Evolutionary conservation across 2,329 filamentous ascomycete genomes (phyloP).

Genomic region (Arthrobotrys sinensis): DNA sequence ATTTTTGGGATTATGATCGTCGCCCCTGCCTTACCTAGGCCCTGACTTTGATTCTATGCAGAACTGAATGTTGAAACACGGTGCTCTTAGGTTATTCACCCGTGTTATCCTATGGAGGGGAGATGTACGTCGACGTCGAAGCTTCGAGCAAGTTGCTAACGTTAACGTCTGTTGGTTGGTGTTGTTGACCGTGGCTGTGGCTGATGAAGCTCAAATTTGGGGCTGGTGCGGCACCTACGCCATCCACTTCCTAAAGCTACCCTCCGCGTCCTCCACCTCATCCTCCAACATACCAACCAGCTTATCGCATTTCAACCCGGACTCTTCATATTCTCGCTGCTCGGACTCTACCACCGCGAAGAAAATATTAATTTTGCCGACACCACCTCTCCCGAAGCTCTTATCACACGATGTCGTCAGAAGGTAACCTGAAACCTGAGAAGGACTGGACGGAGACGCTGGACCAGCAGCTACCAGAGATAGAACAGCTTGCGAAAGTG

Average conservation of each 20-base stretch:
- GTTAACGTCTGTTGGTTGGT: slow-evolving; percentile 9
- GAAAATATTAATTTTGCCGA: not conserved
- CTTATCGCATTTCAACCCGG: slow-evolving; percentile 25
- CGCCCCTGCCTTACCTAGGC: not conserved
- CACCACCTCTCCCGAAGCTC: slow-evolving; percentile 30
- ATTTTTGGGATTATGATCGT: slow-evolving; percentile 3
- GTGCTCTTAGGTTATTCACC: not conserved
- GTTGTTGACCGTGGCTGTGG: slow-evolving; percentile 50
- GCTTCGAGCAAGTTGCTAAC: slow-evolving; percentile 5
- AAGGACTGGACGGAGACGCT: slow-evolving; percentile 99
- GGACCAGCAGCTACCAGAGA: slow-evolving; percentile 90
- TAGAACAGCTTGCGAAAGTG: slow-evolving; percentile 90
- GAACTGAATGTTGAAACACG: slow-evolving; percentile 2
- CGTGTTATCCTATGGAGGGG: slow-evolving; percentile 8
- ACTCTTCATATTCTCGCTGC: slow-evolving; percentile 10
- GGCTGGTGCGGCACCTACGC: slow-evolving; percentile 31
- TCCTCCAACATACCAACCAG: slow-evolving; percentile 24
- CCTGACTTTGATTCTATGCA: not conserved
- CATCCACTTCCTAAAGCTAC: slow-evolving; percentile 49
- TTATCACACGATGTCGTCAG: slow-evolving; percentile 64
- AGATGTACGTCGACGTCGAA: not conserved
- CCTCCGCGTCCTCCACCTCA: slow-evolving; percentile 47
- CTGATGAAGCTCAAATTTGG: slow-evolving; percentile 38
- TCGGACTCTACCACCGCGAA: slow-evolving; percentile 15
- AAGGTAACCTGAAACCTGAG: slow-evolving; percentile 72